Conservation (phyloP, 2,329 filamentous ascomycete species). For the Incumbomyces delicatus region DNA sequence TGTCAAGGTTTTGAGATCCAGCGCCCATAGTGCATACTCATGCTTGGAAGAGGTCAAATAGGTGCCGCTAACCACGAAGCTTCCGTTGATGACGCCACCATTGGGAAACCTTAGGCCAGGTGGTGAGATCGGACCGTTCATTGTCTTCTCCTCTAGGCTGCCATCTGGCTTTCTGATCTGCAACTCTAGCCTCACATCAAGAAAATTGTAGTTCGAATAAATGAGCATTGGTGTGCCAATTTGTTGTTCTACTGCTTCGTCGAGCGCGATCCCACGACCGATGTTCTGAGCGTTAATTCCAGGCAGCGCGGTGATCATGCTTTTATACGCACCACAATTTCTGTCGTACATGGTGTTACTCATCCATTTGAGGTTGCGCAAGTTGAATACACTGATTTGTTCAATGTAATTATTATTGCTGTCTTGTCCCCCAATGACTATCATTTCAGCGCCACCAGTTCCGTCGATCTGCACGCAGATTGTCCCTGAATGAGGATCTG, state of each 20-base stretch:
- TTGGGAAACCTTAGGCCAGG: conserved; percentile 93
- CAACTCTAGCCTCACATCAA: conserved; percentile 91
- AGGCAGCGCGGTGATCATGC: conserved; percentile 74
- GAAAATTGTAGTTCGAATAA: conserved; percentile 98
- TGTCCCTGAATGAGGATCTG: conserved; percentile 76
- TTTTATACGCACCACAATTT: conserved; percentile 92
- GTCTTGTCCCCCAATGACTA: conserved; percentile 92
- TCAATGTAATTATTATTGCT: conserved; percentile 98
- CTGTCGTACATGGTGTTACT: conserved; percentile 77
- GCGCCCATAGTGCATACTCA: conserved; percentile 92
- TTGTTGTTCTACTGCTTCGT: conserved; percentile 10
- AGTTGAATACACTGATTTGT: conserved; percentile 95
- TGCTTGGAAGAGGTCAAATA: conserved; percentile 97
- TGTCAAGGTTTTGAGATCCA: conserved; percentile 76
- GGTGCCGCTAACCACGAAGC: conserved; percentile 95
- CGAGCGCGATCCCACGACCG: conserved; percentile 16
- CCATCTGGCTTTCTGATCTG: conserved; percentile 82
- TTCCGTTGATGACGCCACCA: conserved; percentile 85
- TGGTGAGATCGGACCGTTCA: conserved; percentile 78
- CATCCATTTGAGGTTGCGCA: conserved; percentile 91
- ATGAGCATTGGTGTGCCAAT: conserved; percentile 68
- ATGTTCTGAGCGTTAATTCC: conserved; percentile 26
- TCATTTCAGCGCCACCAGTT: conserved; percentile 87
- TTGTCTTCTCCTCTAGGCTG: conserved; percentile 71
- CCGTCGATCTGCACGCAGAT: conserved; percentile 86